Conservation (phyloP, 2,329 filamentous ascomycete species). For the Karstenula rhodostoma region DNA sequence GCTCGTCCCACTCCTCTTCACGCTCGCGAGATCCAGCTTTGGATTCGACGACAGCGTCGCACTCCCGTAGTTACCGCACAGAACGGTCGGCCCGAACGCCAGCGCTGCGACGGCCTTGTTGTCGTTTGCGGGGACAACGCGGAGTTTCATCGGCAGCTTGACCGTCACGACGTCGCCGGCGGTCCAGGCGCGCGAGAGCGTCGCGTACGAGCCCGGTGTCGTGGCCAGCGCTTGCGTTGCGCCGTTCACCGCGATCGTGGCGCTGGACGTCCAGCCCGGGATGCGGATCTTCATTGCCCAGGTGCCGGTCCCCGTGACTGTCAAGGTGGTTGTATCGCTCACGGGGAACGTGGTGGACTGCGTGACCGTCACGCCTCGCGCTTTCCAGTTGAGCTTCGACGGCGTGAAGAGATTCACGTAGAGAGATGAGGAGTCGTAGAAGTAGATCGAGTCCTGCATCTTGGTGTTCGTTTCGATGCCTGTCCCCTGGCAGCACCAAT, state of each 20-base stretch:
- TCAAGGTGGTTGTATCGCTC: slow-evolving; percentile 52
- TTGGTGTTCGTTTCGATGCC: slow-evolving; percentile 64
- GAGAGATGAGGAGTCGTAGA: slow-evolving; percentile 51
- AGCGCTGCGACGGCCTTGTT: slow-evolving; percentile 54
- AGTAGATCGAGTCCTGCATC: slow-evolving; percentile 63
- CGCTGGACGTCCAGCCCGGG: slow-evolving; percentile 55
- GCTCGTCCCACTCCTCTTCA: slow-evolving; percentile 21
- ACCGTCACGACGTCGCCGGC: slow-evolving; percentile 55
- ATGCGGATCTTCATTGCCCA: slow-evolving; percentile 57
- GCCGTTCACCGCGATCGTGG: slow-evolving; percentile 55
- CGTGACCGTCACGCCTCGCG: slow-evolving; percentile 50
- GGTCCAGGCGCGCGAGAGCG: slow-evolving; percentile 53
- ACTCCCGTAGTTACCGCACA: slow-evolving; percentile 57
- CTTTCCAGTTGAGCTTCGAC: slow-evolving; percentile 56
- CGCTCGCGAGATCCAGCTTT: slow-evolving; percentile 24
- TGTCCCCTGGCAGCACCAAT: slow-evolving; percentile 65
- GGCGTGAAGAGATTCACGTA: slow-evolving; percentile 62
- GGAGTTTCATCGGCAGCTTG: slow-evolving; percentile 57
- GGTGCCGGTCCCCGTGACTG: slow-evolving; percentile 44
- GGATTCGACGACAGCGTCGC: slow-evolving; percentile 21
- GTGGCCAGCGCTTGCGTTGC: slow-evolving; percentile 31
- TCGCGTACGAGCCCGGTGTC: slow-evolving; percentile 53
- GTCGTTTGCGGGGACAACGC: slow-evolving; percentile 58
- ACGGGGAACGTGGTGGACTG: slow-evolving; percentile 57
- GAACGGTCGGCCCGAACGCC: slow-evolving; percentile 57